Conservation (phyloP, 768 basidiomycete species). For the Coprinopsis cinerea region DNA sequence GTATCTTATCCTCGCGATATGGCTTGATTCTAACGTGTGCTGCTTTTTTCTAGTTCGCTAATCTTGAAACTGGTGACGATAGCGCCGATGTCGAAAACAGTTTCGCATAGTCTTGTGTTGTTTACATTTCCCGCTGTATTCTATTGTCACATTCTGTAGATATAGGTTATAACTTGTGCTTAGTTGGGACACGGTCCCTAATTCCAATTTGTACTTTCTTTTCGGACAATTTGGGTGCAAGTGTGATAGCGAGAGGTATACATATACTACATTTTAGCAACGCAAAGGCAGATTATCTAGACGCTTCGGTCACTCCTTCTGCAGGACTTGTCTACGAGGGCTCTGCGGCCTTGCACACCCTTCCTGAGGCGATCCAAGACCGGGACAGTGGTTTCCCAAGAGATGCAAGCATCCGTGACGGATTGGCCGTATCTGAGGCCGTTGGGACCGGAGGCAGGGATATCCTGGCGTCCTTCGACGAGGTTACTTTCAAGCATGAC, state of each 20-base stretch:
- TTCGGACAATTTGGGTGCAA: too few relatives aligned
- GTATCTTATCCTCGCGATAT: background rate
- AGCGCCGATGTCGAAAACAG: slow-evolving; percentile 95
- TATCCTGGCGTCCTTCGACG: slow-evolving; percentile 80
- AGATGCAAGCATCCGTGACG: slow-evolving; percentile 86
- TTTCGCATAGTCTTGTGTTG: slow-evolving; percentile 55
- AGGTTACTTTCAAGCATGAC: slow-evolving; percentile 97
- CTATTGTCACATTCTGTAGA: background rate
- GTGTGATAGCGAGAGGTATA: too few relatives aligned
- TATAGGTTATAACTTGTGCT: background rate
- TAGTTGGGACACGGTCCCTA: too few relatives aligned
- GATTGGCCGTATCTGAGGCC: slow-evolving; percentile 80
- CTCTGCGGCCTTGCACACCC: slow-evolving; percentile 76
- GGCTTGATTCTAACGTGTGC: background rate
- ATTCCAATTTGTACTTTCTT: too few relatives aligned
- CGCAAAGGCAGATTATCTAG: background rate
- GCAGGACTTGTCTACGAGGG: slow-evolving; percentile 30
- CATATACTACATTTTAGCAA: background rate
- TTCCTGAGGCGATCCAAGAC: slow-evolving; percentile 80
- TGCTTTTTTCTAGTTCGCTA: slow-evolving; percentile 72
- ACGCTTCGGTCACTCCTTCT: background rate
- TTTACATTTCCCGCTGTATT: background rate
- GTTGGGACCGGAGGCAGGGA: slow-evolving; percentile 64
- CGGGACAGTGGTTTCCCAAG: slow-evolving; percentile 83
- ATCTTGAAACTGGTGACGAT: slow-evolving; percentile 84